phyloP scores from a whole-genome alignment of 1,284 basidiomycete genomes.

The Chalciporus sp. region DNA sequence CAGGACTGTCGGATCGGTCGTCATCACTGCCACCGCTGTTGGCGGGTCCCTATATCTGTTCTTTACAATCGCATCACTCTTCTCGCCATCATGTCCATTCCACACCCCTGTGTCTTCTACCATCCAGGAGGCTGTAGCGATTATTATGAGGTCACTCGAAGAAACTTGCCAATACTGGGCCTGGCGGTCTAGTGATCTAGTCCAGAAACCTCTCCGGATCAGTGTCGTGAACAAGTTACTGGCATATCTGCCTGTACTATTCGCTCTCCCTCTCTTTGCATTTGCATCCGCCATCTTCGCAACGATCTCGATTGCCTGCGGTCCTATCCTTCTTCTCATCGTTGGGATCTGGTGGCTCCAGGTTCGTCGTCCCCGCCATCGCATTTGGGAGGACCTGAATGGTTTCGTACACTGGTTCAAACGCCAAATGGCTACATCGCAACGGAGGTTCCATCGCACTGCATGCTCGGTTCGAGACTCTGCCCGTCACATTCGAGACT shows the following conservation, averaged over 20 bases:
- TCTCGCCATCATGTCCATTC: constrained; percentile 15
- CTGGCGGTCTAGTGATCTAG: neutral
- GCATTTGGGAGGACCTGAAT: neutral
- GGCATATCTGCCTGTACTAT: neutral
- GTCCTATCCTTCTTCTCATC: neutral
- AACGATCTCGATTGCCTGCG: neutral
- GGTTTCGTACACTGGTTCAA: no score
- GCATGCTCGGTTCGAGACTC: neutral
- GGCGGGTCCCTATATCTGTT: constrained; percentile 13
- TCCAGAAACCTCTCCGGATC: neutral
- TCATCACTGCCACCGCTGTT: constrained; percentile 7
- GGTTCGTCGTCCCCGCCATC: neutral
- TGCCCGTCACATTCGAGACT: neutral
- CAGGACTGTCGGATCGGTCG: constrained; percentile 6
- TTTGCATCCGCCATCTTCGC: neutral
- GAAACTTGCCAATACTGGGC: constrained; percentile 8
- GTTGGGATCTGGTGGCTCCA: neutral
- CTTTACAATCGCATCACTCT: constrained; percentile 14
- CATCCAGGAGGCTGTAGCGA: neutral
- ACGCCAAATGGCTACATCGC: no score
- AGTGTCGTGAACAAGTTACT: neutral
- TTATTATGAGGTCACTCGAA: constrained; percentile 4
- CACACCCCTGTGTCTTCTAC: constrained; percentile 16
- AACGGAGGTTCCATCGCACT: neutral
- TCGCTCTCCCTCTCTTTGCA: neutral